phyloP scores from a whole-genome alignment of 768 basidiomycete species.

The Pleurotus sapidus region DNA sequence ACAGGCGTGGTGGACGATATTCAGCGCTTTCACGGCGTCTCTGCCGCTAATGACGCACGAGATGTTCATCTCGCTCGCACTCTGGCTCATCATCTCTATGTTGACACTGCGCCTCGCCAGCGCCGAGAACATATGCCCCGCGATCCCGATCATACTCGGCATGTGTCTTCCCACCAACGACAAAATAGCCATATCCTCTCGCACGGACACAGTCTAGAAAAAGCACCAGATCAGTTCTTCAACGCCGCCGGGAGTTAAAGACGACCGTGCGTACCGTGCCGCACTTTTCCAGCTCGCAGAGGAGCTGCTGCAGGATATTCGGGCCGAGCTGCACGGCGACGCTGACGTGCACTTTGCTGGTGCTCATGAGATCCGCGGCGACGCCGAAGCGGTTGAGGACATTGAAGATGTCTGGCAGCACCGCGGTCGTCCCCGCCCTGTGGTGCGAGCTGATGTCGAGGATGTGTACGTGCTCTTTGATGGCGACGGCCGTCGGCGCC shows the following conservation, averaged over 20 bases:
- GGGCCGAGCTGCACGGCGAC: conserved; percentile 74
- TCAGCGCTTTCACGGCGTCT: conserved; percentile 88
- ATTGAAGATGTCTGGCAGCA: conserved; percentile 90
- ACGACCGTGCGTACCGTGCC: conserved; percentile 59
- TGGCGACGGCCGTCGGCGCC: conserved; percentile 92
- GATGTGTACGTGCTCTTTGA: conserved; percentile 91
- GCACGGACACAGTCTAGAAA: conserved; percentile 59
- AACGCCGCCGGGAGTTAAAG: background rate
- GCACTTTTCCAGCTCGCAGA: conserved; percentile 73
- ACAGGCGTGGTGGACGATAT: conserved; percentile 76
- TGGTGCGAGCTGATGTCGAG: conserved; percentile 93
- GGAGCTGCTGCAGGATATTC: conserved; percentile 65
- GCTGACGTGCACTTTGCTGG: conserved; percentile 95
- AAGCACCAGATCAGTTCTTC: background rate
- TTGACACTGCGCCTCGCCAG: conserved; percentile 93
- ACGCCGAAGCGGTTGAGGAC: conserved; percentile 90
- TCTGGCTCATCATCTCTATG: conserved; percentile 98
- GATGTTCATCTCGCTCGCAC: conserved; percentile 93
- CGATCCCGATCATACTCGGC: conserved; percentile 91
- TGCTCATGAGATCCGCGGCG: conserved; percentile 95
- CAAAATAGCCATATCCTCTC: conserved; percentile 90
- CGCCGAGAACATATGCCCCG: conserved; percentile 91
- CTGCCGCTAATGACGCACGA: conserved; percentile 85
- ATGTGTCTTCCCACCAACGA: conserved; percentile 96
- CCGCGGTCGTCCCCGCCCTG: conserved; percentile 95